Conservation (phyloP, 2,329 filamentous ascomycete genomes). For the Tolypocladium cylindrosporum region DNA sequence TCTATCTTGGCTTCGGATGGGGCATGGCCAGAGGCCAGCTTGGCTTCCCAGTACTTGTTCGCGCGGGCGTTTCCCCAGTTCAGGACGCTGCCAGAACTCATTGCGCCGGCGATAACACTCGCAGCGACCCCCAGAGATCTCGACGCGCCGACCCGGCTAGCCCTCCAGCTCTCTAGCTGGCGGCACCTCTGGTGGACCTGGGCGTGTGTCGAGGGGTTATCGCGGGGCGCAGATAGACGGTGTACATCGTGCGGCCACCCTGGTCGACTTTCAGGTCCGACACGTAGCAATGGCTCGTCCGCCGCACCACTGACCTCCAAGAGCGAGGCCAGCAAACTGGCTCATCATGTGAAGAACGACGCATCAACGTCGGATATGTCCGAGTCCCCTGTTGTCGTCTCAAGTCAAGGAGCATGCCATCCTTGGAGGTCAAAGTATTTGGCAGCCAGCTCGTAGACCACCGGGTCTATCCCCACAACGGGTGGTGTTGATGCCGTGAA, state of each 20-base stretch:
- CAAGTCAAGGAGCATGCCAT: too few species aligned
- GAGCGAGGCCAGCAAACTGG: too few species aligned
- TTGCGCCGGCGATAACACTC: too few species aligned
- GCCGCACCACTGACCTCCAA: too few species aligned
- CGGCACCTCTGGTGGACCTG: background rate
- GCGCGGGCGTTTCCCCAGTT: constrained; percentile 94
- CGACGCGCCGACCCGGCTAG: background rate
- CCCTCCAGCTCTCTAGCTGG: background rate
- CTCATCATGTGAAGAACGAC: too few species aligned
- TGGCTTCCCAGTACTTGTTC: constrained; percentile 98
- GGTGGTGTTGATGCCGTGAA: constrained; percentile 87
- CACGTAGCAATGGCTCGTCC: too few species aligned
- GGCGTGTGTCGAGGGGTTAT: background rate
- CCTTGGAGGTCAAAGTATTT: constrained; percentile 74
- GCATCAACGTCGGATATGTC: too few species aligned
- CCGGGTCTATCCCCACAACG: constrained; percentile 87
- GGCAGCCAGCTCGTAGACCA: constrained; percentile 72
- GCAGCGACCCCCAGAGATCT: too few species aligned
- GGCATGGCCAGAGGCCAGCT: constrained; percentile 80
- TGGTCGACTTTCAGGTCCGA: too few species aligned
- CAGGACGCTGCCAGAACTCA: too few species aligned
- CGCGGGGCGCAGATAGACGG: background rate
- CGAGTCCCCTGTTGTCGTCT: too few species aligned
- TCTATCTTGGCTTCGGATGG: constrained; percentile 97
- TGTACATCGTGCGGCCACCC: too few species aligned